phyloP scores from a whole-genome alignment of 2,329 filamentous ascomycete species.

The Pseudocercospora fuligena region DNA sequence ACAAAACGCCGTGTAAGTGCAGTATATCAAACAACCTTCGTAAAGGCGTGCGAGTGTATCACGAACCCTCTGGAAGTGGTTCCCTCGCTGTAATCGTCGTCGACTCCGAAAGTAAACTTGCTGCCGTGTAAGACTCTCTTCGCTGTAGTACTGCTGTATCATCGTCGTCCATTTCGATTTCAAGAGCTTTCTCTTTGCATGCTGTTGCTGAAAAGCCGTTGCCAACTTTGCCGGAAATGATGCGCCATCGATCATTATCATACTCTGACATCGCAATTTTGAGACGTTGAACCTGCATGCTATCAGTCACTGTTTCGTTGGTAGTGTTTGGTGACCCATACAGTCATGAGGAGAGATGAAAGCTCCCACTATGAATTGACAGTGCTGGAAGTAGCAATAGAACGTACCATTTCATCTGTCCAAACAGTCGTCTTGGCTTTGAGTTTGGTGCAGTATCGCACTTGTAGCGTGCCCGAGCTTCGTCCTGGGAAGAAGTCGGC shows the following conservation, averaged over 20 bases:
- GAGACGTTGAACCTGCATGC: constrained; percentile 69
- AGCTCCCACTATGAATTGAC: background rate
- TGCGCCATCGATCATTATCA: constrained; percentile 91
- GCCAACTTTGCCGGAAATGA: constrained; percentile 88
- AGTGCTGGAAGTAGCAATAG: constrained; percentile 5
- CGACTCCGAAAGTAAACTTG: constrained; percentile 18
- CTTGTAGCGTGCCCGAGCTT: constrained; percentile 87
- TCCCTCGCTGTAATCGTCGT: constrained; percentile 19
- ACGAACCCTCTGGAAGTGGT: background rate
- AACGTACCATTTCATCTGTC: constrained; percentile 83
- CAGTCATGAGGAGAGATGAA: background rate
- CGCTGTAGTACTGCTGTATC: constrained; percentile 12
- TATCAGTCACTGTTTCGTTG: constrained; percentile 7
- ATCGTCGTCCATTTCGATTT: constrained; percentile 51
- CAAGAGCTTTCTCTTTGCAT: constrained; percentile 78
- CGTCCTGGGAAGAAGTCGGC: constrained; percentile 93
- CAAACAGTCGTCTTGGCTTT: constrained; percentile 93
- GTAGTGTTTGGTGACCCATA: background rate
- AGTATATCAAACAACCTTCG: background rate
- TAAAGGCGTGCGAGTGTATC: background rate
- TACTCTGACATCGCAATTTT: constrained; percentile 79
- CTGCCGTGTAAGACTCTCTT: constrained; percentile 9
- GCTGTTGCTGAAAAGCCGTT: constrained; percentile 85
- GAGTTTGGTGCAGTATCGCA: constrained; percentile 92
- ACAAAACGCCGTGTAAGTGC: constrained; percentile 14